phyloP scores from a whole-genome alignment of 1,284 basidiomycete species.

The Melampsora americana region DNA sequence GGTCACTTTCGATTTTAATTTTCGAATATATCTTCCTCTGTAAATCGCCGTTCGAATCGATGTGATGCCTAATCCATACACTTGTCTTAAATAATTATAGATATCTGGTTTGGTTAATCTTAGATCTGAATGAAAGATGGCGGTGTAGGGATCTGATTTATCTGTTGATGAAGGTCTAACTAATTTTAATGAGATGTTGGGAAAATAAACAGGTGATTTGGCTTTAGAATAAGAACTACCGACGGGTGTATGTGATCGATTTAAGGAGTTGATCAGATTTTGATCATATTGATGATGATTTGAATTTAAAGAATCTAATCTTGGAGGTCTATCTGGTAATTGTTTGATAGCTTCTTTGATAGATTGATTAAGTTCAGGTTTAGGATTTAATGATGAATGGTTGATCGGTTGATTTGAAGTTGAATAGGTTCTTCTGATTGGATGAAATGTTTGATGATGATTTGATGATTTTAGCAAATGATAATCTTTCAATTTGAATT shows the following conservation, averaged over 20 bases:
- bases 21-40: conserved; percentile 48
- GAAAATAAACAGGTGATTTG: conserved; percentile 48
- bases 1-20: conserved; percentile 44
- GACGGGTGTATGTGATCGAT: conserved; percentile 2
- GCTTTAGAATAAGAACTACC: conserved; percentile 24
- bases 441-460: no score
- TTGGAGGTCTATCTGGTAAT: conserved; percentile 14
- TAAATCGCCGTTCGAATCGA: conserved; percentile 51
- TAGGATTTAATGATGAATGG: no score
- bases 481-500: no score
- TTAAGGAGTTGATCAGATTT: conserved; percentile 1
- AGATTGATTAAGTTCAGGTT: conserved; percentile 14
- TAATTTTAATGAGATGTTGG: conserved; percentile 50
- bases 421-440: no score
- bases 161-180: conserved; percentile 49
- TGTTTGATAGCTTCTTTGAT: conserved; percentile 6
- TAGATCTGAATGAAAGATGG: conserved; percentile 51
- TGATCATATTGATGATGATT: background rate
- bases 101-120: conserved; percentile 53
- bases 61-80: conserved; percentile 51
- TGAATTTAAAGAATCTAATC: conserved; percentile 5
- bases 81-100: conserved; percentile 51
- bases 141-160: conserved; percentile 50
- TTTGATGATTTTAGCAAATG: no score
- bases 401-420: no score